Evolutionary conservation across 257 asterid species (phyloP).

Genomic region (Primulina huaijiensis): DNA sequence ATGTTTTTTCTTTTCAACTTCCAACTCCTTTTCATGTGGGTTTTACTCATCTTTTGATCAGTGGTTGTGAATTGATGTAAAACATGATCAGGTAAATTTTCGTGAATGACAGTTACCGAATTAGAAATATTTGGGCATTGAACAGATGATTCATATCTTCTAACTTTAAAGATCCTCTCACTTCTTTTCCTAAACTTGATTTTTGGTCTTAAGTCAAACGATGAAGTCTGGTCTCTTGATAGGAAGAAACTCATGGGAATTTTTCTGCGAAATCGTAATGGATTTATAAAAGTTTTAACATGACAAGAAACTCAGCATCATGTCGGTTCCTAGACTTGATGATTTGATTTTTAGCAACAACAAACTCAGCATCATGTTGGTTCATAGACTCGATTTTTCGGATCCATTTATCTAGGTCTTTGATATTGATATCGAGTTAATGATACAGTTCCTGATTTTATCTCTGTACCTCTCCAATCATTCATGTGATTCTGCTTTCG

Average conservation of each 20-base stretch:
- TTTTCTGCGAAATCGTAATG: too few relatives aligned
- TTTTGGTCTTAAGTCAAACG: neutral
- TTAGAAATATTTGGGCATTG: neutral
- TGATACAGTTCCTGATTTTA: too few relatives aligned
- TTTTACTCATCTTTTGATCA: neutral
- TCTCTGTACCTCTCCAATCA: neutral
- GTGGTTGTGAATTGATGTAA: neutral
- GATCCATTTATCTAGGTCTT: neutral
- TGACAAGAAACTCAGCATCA: neutral
- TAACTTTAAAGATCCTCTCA: neutral
- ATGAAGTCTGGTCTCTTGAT: neutral
- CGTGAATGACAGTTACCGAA: neutral
- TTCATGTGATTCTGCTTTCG: neutral
- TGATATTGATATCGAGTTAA: neutral
- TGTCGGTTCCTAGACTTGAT: neutral
- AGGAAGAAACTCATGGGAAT: neutral
- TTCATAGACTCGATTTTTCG: neutral
- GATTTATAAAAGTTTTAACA: too few relatives aligned
- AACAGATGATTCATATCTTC: neutral
- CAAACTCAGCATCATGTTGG: neutral
- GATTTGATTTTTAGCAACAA: too few relatives aligned
- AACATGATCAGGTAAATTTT: neutral
- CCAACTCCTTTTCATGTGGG: neutral
- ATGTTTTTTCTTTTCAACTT: neutral
- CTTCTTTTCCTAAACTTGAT: neutral